Base-by-base conservation (phyloP, 495 filamentous ascomycete species). In the Staphylotrichum tortipilum region DNA sequence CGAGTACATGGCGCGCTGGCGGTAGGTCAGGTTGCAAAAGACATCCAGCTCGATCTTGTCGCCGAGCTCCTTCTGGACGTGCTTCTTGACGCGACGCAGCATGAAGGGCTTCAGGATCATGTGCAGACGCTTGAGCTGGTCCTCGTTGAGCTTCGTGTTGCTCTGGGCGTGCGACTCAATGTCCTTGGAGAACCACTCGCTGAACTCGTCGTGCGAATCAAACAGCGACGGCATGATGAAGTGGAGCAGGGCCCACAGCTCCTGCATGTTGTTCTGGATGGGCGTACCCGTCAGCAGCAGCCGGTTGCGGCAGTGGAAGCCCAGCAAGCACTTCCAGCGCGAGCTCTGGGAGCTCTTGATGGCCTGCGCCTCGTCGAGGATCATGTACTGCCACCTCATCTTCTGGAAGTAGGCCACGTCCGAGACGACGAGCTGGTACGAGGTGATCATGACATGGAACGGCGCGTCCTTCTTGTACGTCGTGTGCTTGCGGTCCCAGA, bases 91-190 rank as follows among this genome's bases (percentile, higher is more conserved):
- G 77, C 92, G 89, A 45, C 92, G 88, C 59, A 98, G 79, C 92
- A 98, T 98, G 78, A 98, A 98, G 0, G 92, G 92, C 65, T 97
- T 97, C 56, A 98, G 72, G 57, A 98, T 98, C 90, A 97, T 95
- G 62, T 99, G 92, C 51, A 99, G 69, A 68, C 92, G 89, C 65
- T 85, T 88, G 35, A 99, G 81, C 66, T 99, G 92, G 59, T 95
- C 89, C 63, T 97, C 92, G 58, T 98, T 97, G 33, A 98, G 81
- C 65, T 97, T 96, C 26, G 92, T 97, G 67, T 98, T 97, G 68
- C 88, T 95, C 67, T 95, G 90, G 9, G 92, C 94, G 57, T 98
- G 92, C 24, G 89, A 95, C 67, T 98, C 92, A 58, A 98, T 98
- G 59, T 98, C 92, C 65, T 97, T 97, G 28, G 94, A 97, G 69